Evolutionary conservation across 202 grass and related monocot genomes (phyloP).

Genomic region (Brachypodium distachyon): DNA sequence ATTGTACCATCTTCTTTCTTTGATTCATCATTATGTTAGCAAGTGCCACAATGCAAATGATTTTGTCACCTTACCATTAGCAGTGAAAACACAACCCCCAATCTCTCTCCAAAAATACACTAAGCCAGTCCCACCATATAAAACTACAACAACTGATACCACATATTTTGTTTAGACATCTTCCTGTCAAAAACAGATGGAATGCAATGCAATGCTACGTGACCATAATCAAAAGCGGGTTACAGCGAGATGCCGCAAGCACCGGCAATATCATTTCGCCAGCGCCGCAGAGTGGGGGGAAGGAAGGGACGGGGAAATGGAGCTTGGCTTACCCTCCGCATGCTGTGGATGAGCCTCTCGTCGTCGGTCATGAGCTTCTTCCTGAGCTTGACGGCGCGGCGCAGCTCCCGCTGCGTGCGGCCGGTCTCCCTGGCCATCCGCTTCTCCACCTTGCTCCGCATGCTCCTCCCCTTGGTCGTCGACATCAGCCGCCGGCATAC

Average conservation of each 20-base stretch:
- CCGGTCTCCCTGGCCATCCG: conserved; percentile 88
- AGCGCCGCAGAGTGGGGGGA: background rate
- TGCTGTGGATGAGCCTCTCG: conserved; percentile 80
- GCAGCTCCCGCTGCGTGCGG: conserved; percentile 76
- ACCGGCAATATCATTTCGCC: background rate
- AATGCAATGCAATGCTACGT: background rate
- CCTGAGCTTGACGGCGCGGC: conserved; percentile 78
- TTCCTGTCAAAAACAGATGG: background rate
- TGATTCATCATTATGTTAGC: background rate
- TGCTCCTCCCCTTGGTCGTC: conserved; percentile 73
- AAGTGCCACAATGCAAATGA: background rate
- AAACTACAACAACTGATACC: background rate
- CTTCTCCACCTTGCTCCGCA: conserved; percentile 92
- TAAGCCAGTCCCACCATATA: background rate
- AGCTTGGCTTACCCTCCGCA: conserved; percentile 63
- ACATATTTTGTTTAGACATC: background rate
- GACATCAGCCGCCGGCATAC: conserved; percentile 54
- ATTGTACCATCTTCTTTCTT: background rate
- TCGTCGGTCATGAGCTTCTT: conserved; percentile 98
- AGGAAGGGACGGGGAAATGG: background rate
- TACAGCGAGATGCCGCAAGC: background rate
- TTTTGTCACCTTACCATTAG: background rate
- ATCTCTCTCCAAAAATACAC: background rate
- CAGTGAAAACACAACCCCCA: background rate
- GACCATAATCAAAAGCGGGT: background rate